Percentiles rank a stretch among this genome's conserved stretches.
Evolutionary conservation across 371 early-diverging fungal species (phyloP).

Genomic region (Mucor plumbeus): DNA sequence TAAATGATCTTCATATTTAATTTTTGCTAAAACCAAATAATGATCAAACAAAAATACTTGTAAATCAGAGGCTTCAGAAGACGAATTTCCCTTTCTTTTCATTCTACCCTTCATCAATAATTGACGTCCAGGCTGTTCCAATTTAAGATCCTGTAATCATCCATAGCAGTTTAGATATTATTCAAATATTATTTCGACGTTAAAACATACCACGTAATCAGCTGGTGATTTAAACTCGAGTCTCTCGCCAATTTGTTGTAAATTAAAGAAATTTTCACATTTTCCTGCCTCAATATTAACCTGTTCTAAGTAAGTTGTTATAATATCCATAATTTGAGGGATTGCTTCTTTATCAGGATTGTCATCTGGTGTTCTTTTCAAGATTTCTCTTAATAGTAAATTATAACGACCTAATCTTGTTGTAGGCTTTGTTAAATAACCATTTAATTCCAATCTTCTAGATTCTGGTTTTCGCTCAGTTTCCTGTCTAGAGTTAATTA

Average conservation of each 20-base stretch:
- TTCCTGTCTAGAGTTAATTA: slow-evolving; percentile 35
- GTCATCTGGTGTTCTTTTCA: slow-evolving; percentile 81
- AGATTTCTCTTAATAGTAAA: slow-evolving; percentile 81
- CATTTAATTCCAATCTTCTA: slow-evolving; percentile 31
- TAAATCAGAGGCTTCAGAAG: slow-evolving; percentile 67
- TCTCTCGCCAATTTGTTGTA: slow-evolving; percentile 42
- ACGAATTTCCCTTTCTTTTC: slow-evolving; percentile 67
- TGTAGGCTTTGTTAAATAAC: slow-evolving; percentile 87
- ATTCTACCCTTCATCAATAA: slow-evolving; percentile 84
- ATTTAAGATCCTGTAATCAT: slow-evolving; percentile 36
- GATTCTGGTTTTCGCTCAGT: slow-evolving; percentile 80
- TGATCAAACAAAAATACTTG: slow-evolving; percentile 87
- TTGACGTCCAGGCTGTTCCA: slow-evolving; percentile 60
- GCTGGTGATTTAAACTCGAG: slow-evolving; percentile 53
- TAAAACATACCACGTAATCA: slow-evolving; percentile 71
- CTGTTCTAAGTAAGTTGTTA: slow-evolving; percentile 70
- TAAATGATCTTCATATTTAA: slow-evolving; percentile 32
- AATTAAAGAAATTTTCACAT: slow-evolving; percentile 67
- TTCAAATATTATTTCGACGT: slow-evolving; percentile 20
- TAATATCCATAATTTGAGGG: slow-evolving; percentile 65
- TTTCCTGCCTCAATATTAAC: slow-evolving; percentile 86
- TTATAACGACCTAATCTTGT: slow-evolving; percentile 91
- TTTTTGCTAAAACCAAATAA: slow-evolving; percentile 78
- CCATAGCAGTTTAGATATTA: too few species aligned
- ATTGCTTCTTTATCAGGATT: slow-evolving; percentile 78